A percentile compares a stretch with the other conserved stretches of the same genome.
Conservation (phyloP, 345 rosid genomes). For the Stellera chamaejasme region DNA sequence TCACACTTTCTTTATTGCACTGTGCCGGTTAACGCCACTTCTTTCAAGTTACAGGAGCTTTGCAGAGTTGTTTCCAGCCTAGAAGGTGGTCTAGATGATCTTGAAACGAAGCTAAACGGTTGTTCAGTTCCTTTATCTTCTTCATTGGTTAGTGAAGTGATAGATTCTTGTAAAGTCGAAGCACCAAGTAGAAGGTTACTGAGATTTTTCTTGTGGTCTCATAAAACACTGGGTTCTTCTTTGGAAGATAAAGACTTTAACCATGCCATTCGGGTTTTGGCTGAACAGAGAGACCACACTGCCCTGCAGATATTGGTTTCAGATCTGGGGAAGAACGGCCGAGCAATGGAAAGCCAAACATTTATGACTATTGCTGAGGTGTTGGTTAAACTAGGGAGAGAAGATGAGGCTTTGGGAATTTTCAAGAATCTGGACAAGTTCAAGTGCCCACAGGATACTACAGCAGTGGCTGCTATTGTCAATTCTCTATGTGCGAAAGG, state of each 20-base stretch:
- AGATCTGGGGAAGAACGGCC: slow-evolving; percentile 48
- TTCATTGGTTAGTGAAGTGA: slow-evolving; percentile 33
- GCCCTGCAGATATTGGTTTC: slow-evolving; percentile 59
- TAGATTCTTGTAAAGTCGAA: slow-evolving; percentile 44
- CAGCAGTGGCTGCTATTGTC: slow-evolving; percentile 46
- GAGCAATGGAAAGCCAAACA: slow-evolving; percentile 52
- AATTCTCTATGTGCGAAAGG: slow-evolving; percentile 72
- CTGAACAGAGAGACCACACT: slow-evolving; percentile 63
- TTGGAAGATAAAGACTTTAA: slow-evolving; percentile 56
- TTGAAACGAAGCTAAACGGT: slow-evolving; percentile 43
- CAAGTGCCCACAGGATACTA: slow-evolving; percentile 54
- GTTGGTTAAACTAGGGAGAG: slow-evolving; percentile 61
- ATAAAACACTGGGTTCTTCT: slow-evolving; percentile 25
- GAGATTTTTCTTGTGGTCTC: slow-evolving; percentile 79
- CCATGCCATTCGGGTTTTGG: slow-evolving; percentile 50
- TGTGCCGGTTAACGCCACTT: slow-evolving; percentile 5
- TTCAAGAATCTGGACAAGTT: slow-evolving; percentile 82
- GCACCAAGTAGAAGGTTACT: slow-evolving; percentile 60
- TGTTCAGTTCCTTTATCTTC: slow-evolving; percentile 33
- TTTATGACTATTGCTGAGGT: slow-evolving; percentile 54
- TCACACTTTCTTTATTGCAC: slow-evolving; percentile 19
- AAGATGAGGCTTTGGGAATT: slow-evolving; percentile 79
- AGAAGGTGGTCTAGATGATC: slow-evolving; percentile 73
- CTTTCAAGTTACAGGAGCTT: slow-evolving; percentile 30
- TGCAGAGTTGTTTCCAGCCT: slow-evolving; percentile 43